Conservation (phyloP, 1,284 basidiomycete genomes). For the Mycena sp. region DNA sequence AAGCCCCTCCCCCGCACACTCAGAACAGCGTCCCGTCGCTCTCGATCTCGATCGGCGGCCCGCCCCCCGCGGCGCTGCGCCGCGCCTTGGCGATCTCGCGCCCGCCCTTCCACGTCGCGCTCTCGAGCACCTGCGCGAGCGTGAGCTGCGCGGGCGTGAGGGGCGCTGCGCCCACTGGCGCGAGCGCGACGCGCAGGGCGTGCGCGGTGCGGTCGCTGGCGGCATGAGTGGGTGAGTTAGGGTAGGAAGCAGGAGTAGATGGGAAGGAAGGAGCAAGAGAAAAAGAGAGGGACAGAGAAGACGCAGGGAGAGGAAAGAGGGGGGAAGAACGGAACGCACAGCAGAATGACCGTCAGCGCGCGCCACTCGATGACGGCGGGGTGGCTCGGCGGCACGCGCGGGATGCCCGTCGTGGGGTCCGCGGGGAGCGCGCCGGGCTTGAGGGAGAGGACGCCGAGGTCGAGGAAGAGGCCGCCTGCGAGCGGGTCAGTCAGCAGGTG, state of each 20-base stretch:
- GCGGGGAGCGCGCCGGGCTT: conserved; percentile 59
- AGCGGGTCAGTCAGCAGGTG: background rate
- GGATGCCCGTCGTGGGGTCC: conserved; percentile 61
- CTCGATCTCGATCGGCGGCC: conserved; percentile 89
- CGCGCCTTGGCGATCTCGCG: conserved; percentile 88
- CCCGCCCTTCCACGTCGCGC: conserved; percentile 96
- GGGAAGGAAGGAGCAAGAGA: background rate
- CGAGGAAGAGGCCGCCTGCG: conserved; percentile 87
- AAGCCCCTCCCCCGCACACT: too few relatives aligned
- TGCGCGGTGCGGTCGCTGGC: conserved; percentile 83
- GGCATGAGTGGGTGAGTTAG: conserved; percentile 5
- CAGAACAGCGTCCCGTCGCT: conserved; percentile 89
- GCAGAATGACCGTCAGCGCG: conserved; percentile 90
- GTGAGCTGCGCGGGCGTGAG: conserved; percentile 55
- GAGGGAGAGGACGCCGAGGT: conserved; percentile 81
- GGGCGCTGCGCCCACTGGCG: too few relatives aligned
- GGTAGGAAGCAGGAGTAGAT: background rate
- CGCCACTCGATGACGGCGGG: conserved; percentile 96
- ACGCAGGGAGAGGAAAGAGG: background rate
- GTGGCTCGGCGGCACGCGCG: conserved; percentile 76
- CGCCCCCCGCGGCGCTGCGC: conserved; percentile 77
- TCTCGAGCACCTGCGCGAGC: conserved; percentile 91
- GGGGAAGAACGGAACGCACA: conserved; percentile 62
- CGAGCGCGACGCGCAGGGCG: conserved; percentile 71
- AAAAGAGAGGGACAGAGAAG: background rate